Evolutionary conservation across 495 filamentous ascomycete genomes (phyloP).

Genomic region (Penicillium cataractarum): DNA sequence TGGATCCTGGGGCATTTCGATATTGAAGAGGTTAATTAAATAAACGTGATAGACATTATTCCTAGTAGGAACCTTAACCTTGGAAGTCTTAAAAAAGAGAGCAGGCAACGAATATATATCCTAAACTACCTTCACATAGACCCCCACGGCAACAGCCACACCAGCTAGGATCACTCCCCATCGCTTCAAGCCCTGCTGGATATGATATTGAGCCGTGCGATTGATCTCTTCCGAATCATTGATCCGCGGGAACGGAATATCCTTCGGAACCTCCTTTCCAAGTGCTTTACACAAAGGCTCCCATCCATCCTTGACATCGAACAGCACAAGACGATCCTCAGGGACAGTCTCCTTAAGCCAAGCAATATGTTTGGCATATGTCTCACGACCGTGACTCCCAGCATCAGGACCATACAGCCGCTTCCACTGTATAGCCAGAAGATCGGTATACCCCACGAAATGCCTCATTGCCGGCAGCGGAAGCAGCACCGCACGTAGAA

Average conservation of each 20-base stretch:
- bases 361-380: slow-evolving; percentile 30
- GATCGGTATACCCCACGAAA: slow-evolving; percentile 18
- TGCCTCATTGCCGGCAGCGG: slow-evolving; percentile 20
- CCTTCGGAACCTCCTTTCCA: slow-evolving; percentile 39
- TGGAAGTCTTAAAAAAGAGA: background rate
- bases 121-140: background rate
- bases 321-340: slow-evolving; percentile 46
- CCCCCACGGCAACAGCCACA: slow-evolving; percentile 8
- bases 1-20: too few species aligned
- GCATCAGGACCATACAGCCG: slow-evolving; percentile 9
- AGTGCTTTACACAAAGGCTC: slow-evolving; percentile 52
- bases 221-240: slow-evolving; percentile 35
- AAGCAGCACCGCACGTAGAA: slow-evolving; percentile 17
- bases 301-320: slow-evolving; percentile 53
- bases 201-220: slow-evolving; percentile 19
- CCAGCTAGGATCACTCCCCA: slow-evolving; percentile 24
- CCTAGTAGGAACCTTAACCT: too few species aligned
- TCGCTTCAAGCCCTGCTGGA: slow-evolving; percentile 22
- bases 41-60: too few species aligned
- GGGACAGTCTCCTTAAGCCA: slow-evolving; percentile 44
- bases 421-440: slow-evolving; percentile 19
- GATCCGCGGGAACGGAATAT: slow-evolving; percentile 42
- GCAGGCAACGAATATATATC: background rate
- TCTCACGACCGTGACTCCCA: slow-evolving; percentile 10
- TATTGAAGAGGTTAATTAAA: too few species aligned